These are phyloP conservation scores for Apiospora marii DNA, from an alignment of 2,329 filamentous ascomycete genomes.

Conservation along the genomic window DNA sequence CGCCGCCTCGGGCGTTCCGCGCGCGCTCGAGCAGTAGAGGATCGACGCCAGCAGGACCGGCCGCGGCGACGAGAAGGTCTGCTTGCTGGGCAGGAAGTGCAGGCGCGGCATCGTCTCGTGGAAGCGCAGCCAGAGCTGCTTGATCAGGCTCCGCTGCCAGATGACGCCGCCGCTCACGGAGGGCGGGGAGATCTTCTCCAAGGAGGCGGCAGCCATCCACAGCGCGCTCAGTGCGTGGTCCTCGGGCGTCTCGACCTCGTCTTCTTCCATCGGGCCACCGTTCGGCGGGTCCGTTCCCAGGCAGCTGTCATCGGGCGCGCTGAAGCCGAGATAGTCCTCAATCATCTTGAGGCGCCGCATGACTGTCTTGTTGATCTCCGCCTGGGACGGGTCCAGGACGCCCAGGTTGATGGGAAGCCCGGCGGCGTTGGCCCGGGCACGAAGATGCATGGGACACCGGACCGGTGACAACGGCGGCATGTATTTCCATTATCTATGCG, in stretches of 20 bases:
- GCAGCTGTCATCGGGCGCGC: neutral
- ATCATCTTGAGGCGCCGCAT: slow-evolving; percentile 36
- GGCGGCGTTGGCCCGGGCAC: slow-evolving; percentile 50
- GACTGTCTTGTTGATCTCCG: slow-evolving; percentile 32
- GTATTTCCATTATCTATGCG: slow-evolving; percentile 44
- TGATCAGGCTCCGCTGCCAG: slow-evolving; percentile 44
- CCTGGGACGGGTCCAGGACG: slow-evolving; percentile 28
- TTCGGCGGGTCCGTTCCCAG: slow-evolving; percentile 30
- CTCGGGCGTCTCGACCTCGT: slow-evolving; percentile 24
- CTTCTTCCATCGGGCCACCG: slow-evolving; percentile 27
- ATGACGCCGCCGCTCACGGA: slow-evolving; percentile 37
- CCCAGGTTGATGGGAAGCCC: slow-evolving; percentile 26
- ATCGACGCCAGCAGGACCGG: slow-evolving; percentile 53
- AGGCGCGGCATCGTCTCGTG: slow-evolving; percentile 53
- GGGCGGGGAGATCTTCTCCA: slow-evolving; percentile 37
- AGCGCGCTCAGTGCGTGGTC: slow-evolving; percentile 31
- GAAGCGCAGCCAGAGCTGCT: slow-evolving; percentile 49
- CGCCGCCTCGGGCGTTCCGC: slow-evolving; percentile 44
- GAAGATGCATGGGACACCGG: slow-evolving; percentile 49
- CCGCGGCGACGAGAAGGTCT: slow-evolving; percentile 50
- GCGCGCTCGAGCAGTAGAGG: slow-evolving; percentile 50
- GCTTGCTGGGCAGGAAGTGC: slow-evolving; percentile 53
- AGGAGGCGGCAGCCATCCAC: slow-evolving; percentile 40
- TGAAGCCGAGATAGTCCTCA: slow-evolving; percentile 39
- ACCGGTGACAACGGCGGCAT: slow-evolving; percentile 44